phyloP scores from a whole-genome alignment of 2,329 filamentous ascomycete genomes.

The Aspergillus persii region DNA sequence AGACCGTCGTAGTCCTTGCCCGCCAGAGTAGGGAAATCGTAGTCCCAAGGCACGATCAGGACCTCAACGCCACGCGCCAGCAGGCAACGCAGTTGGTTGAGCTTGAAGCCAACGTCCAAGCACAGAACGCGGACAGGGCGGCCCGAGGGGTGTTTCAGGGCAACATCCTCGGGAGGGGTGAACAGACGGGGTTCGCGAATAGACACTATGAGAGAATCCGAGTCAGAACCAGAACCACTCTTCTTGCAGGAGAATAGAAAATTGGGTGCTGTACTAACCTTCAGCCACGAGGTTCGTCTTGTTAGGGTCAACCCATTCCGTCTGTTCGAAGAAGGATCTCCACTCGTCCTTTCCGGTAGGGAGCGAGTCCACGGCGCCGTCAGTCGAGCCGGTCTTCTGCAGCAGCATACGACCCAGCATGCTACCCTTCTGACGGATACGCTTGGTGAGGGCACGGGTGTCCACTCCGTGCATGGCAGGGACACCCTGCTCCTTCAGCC shows the following conservation, averaged over 20 bases:
- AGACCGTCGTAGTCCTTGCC: constrained; percentile 90
- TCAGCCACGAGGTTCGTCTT: constrained; percentile 88
- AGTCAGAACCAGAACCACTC: constrained; percentile 25
- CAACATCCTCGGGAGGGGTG: constrained; percentile 66
- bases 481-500: constrained; percentile 93
- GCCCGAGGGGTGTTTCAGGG: constrained; percentile 83
- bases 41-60: constrained; percentile 92
- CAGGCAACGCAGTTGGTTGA: constrained; percentile 94
- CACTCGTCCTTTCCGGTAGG: constrained; percentile 45
- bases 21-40: constrained; percentile 75
- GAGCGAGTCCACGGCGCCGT: constrained; percentile 39
- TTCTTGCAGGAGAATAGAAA: neutral
- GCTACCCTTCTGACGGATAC: constrained; percentile 88
- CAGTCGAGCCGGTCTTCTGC: constrained; percentile 55
- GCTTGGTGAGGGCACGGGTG: constrained; percentile 89
- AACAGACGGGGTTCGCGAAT: constrained; percentile 83
- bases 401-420: constrained; percentile 91
- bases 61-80: constrained; percentile 90
- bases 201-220: constrained; percentile 64
- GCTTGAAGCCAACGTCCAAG: constrained; percentile 96
- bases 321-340: constrained; percentile 66
- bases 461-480: constrained; percentile 95
- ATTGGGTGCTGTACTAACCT: constrained; percentile 61
- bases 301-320: constrained; percentile 92
- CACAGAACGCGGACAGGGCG: constrained; percentile 84